A percentile compares a stretch with the other conserved stretches of the same genome.
These are phyloP conservation scores for Metschnikowia vanudenii DNA, from an alignment of 805 yeast genomes.

Conservation along the genomic window DNA sequence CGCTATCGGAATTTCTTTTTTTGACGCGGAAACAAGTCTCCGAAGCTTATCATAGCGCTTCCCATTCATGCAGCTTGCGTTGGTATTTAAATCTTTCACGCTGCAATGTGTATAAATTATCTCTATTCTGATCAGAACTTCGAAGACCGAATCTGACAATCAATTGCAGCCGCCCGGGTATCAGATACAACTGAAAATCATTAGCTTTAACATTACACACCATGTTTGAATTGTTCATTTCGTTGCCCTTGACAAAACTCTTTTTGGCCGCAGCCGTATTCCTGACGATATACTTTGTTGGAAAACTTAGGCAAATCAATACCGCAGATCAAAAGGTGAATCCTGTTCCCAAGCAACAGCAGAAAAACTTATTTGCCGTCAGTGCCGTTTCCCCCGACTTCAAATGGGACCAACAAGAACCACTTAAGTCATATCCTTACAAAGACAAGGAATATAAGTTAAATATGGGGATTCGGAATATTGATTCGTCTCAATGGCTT, in stretches of 20 bases:
- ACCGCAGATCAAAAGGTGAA: not conserved
- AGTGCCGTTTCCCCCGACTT: constrained; percentile 14
- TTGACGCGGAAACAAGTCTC: constrained; percentile 1
- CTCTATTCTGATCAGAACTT: too few species aligned
- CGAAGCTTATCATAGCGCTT: constrained; percentile 1
- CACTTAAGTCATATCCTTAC: constrained; percentile 44
- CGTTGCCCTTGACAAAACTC: not conserved
- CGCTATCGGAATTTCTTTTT: not conserved
- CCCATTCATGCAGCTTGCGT: not conserved
- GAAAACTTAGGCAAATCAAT: not conserved
- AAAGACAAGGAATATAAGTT: constrained; percentile 51
- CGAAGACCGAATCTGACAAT: too few species aligned
- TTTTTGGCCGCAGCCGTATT: not conserved
- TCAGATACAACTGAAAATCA: too few species aligned
- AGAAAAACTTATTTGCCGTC: constrained; percentile 6
- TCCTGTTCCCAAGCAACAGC: not conserved
- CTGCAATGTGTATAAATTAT: not conserved
- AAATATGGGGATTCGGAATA: constrained; percentile 21
- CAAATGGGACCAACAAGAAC: constrained; percentile 17
- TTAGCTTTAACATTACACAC: too few species aligned
- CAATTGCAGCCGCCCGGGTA: too few species aligned
- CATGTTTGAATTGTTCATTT: not conserved
- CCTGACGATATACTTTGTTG: constrained; percentile 1
- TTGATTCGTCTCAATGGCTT: constrained; percentile 41
- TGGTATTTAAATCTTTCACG: not conserved